phyloP scores from a whole-genome alignment of 225 moss, liverwort and hornwort genomes.

The Takakia lepidozioides region DNA sequence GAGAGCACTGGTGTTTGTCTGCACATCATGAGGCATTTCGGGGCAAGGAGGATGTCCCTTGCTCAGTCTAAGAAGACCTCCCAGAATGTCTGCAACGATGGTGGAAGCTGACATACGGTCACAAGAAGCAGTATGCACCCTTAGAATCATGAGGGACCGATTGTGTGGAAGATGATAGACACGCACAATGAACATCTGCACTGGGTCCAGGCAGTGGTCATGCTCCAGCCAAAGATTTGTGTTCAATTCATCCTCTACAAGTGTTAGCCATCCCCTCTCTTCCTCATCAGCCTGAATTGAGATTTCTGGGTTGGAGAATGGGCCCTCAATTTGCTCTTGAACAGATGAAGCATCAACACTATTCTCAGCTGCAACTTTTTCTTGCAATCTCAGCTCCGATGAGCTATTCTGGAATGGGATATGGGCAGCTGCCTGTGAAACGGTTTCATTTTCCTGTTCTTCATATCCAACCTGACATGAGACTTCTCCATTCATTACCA shows the following conservation, averaged over 20 bases:
- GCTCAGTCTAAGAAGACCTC: conserved; percentile 29
- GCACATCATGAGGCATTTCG: conserved; percentile 7
- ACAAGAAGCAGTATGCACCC: conserved; percentile 88
- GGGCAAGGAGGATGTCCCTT: conserved; percentile 14
- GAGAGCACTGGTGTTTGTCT: conserved; percentile 10
- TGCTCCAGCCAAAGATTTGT: conserved; percentile 65
- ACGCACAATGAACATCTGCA: conserved; percentile 64
- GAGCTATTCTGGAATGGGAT: conserved; percentile 26
- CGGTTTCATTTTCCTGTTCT: conserved; percentile 4
- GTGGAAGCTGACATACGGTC: conserved; percentile 82
- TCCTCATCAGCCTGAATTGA: too few species aligned
- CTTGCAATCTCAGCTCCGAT: too few species aligned
- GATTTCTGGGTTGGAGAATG: too few species aligned
- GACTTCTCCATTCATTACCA: not conserved
- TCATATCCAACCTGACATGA: too few species aligned
- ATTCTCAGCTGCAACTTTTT: too few species aligned
- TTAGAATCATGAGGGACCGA: conserved; percentile 61
- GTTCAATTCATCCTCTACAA: conserved; percentile 79
- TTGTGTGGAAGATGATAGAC: conserved; percentile 49
- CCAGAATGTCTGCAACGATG: conserved; percentile 57
- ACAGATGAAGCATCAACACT: too few species aligned
- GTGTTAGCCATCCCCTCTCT: conserved; percentile 48
- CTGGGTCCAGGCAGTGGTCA: conserved; percentile 44
- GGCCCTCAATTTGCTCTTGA: too few species aligned
- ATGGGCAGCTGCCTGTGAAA: conserved; percentile 15